Base-by-base conservation (phyloP, 495 filamentous ascomycete species). In the Penicillium flavigenum region DNA sequence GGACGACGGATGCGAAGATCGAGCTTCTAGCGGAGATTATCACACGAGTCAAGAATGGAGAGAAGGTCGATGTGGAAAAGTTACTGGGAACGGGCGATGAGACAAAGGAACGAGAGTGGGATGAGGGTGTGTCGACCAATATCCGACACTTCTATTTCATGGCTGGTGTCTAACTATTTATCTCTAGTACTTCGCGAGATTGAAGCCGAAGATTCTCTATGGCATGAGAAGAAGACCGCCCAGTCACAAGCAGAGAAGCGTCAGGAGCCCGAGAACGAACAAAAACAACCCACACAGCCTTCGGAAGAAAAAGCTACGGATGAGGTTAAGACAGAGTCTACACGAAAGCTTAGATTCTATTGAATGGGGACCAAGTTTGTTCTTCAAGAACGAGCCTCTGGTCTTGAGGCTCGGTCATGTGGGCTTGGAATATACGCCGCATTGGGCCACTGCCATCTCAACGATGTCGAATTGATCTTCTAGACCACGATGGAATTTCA, bases 31-130 rank as follows among this genome's bases (percentile, higher is more conserved):
- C 82, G 54, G 93, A 96, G 66, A 88, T 96, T 0, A 84, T 98
- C 56, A 87, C 90, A 61, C 83, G 81, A 63, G 79, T 97, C 31
- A 85, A 95, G 69, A 83, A 72, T 27, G 95, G 94, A 14, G 92
- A 99, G 72, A 81, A 91, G 20, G 90, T 98, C 11, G 92, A 98
- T 73, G 91, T 98, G 8, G 90, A 92, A 66, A 85, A 81, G 63
- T 73, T 86, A 51, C 65, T 99, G 54, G 94, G 94, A 8, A 89
- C 90, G 1, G 91, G 92, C 1, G 86, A 92, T 70, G 72, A 79
- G 29, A 79, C 80, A 60, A 83, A 83, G 70, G 94, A 98, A 70
- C 74, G 79, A 64, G 88, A 89, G 66, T 99, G 95, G 94, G 88
- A 93, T 72, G 87, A 95, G 64, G 85, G 90, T 91, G 61, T 47